Evolutionary conservation across 768 basidiomycete genomes (phyloP), one percentile per base, ranked within the genome.

Genomic region (Pholiota microspora): DNA sequence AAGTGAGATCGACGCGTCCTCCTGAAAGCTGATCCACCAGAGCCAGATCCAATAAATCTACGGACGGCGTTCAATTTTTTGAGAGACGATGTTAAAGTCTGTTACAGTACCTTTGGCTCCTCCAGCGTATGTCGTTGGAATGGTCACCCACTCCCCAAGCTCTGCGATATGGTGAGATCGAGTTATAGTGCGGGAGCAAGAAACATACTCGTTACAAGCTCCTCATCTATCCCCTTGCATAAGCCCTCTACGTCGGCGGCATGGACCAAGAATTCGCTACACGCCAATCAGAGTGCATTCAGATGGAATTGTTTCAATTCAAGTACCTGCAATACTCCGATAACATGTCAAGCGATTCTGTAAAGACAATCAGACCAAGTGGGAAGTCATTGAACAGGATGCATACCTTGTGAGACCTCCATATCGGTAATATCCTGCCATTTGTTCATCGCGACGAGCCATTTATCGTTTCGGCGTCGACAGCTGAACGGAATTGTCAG

Each of bases 241-340:
- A 98, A 73, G 0, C 97, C 97, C 69, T 99, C 97, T 7, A 99
- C 95, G 60, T 98, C 97, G n/a, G 97, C 97, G 0, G 97, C 96
- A 69, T 99, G 97, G 24, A 99, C 79, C 40, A 99, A 73, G 60
- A 99, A 92, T 67, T 98, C 97, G 60, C 94, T 94, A 40, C 5
- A 36, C 32, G 59, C 7, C 52, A 28, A 16, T 16, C 9, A 21
- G 45, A 0, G 6, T 15, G n/a, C 42, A 18, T 12, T 5, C 6
- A 2, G 25, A 5, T 7, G 6, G n/a, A 28, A 46, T 15, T n/a
- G 13, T 46, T 27, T 29, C 7, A 31, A 85, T 91, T 88, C 5
- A 21, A 9, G 18, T 16, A 42, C 40, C 40, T 92, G 78, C 94
- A 97, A 67, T 93, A 85, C 62, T 84, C 72, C 0, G 92, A 83